Conservation (phyloP, 2,329 filamentous ascomycete genomes). For the Aspergillus hortae region DNA sequence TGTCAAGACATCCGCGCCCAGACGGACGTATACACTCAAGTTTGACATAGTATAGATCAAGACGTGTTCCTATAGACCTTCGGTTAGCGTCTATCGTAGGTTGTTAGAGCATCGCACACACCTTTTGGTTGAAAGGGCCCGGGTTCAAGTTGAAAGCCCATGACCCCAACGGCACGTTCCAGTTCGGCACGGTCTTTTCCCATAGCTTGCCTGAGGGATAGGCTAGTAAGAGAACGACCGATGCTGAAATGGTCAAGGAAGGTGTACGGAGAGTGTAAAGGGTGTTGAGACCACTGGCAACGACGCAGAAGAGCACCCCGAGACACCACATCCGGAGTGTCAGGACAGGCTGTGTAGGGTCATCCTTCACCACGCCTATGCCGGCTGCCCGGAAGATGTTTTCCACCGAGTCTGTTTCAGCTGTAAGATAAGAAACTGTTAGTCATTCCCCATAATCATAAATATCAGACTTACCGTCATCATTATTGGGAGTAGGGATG, state of each 20-base stretch:
- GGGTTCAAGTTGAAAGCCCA: slow-evolving; percentile 24
- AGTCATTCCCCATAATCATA: not conserved
- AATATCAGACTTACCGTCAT: not conserved
- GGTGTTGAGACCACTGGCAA: slow-evolving; percentile 15
- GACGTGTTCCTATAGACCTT: slow-evolving; percentile 19
- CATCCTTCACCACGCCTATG: slow-evolving; percentile 51
- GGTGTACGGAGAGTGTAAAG: slow-evolving; percentile 19
- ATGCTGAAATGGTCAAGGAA: slow-evolving; percentile 22
- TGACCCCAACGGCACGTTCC: slow-evolving; percentile 14
- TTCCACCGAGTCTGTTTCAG: not conserved
- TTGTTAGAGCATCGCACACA: not conserved
- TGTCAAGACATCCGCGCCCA: slow-evolving; percentile 24
- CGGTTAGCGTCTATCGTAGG: not conserved
- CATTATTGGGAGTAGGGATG: not conserved
- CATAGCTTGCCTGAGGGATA: slow-evolving; percentile 21
- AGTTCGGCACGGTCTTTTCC: slow-evolving; percentile 21
- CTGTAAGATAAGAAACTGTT: not conserved
- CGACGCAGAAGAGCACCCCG: slow-evolving; percentile 12
- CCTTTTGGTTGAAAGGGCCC: slow-evolving; percentile 29
- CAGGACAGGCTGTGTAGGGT: slow-evolving; percentile 37
- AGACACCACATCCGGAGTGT: slow-evolving; percentile 17
- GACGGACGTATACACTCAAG: slow-evolving; percentile 25
- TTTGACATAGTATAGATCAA: slow-evolving; percentile 29
- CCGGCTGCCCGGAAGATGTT: slow-evolving; percentile 31
- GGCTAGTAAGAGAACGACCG: slow-evolving; percentile 18